These are phyloP conservation scores for Gastrolobium villosum DNA, from an alignment of 306 rosid species.

Conservation along the genomic window DNA sequence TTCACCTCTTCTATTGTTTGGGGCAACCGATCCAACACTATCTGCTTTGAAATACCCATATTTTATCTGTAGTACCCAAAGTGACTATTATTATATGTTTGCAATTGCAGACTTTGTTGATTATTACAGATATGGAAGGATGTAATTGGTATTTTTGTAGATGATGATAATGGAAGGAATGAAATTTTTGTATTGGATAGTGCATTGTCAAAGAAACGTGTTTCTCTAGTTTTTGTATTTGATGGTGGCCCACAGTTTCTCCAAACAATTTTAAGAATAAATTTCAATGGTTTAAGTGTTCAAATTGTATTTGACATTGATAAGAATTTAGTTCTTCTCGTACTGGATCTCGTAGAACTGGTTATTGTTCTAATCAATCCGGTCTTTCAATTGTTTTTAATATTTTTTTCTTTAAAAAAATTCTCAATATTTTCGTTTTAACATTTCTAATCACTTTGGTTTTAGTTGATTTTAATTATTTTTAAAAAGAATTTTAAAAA, in stretches of 20 bases:
- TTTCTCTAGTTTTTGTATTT: conserved; percentile 71
- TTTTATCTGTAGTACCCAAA: conserved; percentile 81
- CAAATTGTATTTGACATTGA: conserved; percentile 68
- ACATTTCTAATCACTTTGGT: too few relatives aligned
- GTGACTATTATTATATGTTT: conserved; percentile 75
- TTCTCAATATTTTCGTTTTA: too few relatives aligned
- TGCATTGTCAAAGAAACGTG: conserved; percentile 75
- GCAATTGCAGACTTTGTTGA: conserved; percentile 80
- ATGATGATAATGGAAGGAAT: conserved; percentile 85
- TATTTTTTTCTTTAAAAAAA: too few relatives aligned
- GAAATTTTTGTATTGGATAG: conserved; percentile 78
- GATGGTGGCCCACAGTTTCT: conserved; percentile 70
- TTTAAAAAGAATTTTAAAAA: too few relatives aligned
- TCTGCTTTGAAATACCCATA: conserved; percentile 78
- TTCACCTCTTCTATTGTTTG: conserved; percentile 90
- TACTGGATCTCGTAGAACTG: conserved; percentile 62
- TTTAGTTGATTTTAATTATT: too few relatives aligned
- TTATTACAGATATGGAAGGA: conserved; percentile 73
- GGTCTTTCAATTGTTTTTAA: conserved; percentile 69
- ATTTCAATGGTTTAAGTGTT: conserved; percentile 81
- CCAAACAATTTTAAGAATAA: conserved; percentile 62
- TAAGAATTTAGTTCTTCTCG: conserved; percentile 69
- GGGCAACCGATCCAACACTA: conserved; percentile 85
- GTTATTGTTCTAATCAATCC: conserved; percentile 84
- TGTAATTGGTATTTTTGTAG: conserved; percentile 83